A percentile compares a stretch with the other conserved stretches of the same genome.
These are phyloP conservation scores for Solanum etuberosum DNA, from an alignment of 257 asterid species.

Conservation along the genomic window DNA sequence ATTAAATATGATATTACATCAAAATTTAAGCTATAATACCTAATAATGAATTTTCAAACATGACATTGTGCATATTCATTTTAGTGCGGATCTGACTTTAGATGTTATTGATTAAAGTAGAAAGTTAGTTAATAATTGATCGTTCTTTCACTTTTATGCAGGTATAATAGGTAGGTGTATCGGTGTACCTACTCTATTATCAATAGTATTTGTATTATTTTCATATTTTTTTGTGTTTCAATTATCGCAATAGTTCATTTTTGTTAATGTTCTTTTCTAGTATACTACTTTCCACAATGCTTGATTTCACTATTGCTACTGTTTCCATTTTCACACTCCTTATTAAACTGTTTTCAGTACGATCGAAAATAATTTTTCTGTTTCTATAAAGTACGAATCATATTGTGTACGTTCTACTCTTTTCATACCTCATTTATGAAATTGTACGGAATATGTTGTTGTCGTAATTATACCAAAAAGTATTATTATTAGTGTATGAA, in stretches of 20 bases:
- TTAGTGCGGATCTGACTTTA: too few relatives aligned
- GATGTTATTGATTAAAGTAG: too few relatives aligned
- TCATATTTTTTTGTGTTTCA: not conserved
- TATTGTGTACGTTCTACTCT: fast-evolving
- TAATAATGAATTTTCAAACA: too few relatives aligned
- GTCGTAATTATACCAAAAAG: not conserved
- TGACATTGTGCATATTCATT: not conserved
- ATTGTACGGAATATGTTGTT: too few relatives aligned
- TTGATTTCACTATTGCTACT: not conserved
- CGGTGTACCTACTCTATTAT: not conserved
- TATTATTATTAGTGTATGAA: not conserved
- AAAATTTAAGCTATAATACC: not conserved
- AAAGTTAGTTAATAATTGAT: not conserved
- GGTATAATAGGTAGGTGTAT: not conserved
- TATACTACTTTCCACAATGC: not conserved
- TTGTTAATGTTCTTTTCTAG: too few relatives aligned
- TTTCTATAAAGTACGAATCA: too few relatives aligned
- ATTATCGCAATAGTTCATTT: too few relatives aligned
- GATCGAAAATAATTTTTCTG: too few relatives aligned
- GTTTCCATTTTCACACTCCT: too few relatives aligned
- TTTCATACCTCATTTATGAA: fast-evolving
- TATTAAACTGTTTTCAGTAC: too few relatives aligned
- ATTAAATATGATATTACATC: not conserved
- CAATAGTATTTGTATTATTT: not conserved
- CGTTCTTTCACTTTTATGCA: not conserved